Evolutionary conservation across 805 yeast genomes (phyloP).

Genomic region (Yamadazyma sp.): DNA sequence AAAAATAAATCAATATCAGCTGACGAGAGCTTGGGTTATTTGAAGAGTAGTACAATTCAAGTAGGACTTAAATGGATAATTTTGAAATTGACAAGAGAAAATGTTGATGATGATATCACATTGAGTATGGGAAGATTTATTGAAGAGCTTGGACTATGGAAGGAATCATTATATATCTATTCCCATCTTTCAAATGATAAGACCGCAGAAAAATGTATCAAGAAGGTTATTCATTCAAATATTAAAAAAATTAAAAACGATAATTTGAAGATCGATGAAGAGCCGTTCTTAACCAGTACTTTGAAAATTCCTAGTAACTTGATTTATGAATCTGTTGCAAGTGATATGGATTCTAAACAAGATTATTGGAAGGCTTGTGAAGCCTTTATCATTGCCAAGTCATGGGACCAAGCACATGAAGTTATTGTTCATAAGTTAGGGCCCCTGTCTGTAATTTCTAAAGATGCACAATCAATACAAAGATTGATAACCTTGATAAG

Average conservation of each 20-base stretch:
- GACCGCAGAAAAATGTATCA: constrained; percentile 40
- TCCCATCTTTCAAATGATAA: constrained; percentile 53
- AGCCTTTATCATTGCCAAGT: constrained; percentile 58
- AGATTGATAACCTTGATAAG: constrained; percentile 38
- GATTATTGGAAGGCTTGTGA: constrained; percentile 59
- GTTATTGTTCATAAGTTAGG: constrained; percentile 59
- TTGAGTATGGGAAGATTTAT: constrained; percentile 48
- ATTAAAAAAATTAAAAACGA: constrained; percentile 27
- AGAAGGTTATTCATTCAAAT: constrained; percentile 30
- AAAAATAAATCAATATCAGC: neutral
- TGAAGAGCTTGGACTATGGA: constrained; percentile 43
- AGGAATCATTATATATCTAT: constrained; percentile 61
- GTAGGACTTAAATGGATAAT: constrained; percentile 51
- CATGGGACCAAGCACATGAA: constrained; percentile 62
- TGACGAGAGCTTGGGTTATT: constrained; percentile 9
- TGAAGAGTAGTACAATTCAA: constrained; percentile 21
- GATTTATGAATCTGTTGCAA: constrained; percentile 60
- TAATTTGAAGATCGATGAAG: constrained; percentile 18
- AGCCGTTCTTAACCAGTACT: constrained; percentile 33
- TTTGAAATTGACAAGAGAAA: constrained; percentile 3
- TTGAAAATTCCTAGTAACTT: constrained; percentile 48
- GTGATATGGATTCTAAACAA: constrained; percentile 45
- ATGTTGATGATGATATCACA: constrained; percentile 9
- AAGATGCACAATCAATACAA: constrained; percentile 29
- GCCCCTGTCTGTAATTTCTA: constrained; percentile 64